Evolutionary conservation across 208 protist species (phyloP), one percentile per base, ranked within the genome.

Genomic region (Leptomonas pyrrhocoris): DNA sequence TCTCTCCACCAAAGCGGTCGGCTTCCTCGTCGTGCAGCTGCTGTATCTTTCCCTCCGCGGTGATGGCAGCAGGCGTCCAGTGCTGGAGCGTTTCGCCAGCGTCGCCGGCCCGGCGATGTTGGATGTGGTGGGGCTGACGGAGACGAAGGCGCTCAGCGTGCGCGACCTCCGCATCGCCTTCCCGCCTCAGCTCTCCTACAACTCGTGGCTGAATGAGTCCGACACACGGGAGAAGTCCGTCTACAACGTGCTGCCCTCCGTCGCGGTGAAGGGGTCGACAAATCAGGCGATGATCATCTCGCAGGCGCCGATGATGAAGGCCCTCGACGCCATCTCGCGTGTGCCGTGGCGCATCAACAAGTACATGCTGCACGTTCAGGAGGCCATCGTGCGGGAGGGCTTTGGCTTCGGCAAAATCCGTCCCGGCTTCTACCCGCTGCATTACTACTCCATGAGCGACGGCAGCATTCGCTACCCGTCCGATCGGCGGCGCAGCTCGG

Each of bases 311-410:
- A 95, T 97, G 88, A 94, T 97, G 89, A 85, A 89, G 65, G 93
- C 93, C 6, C 81, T 95, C 23, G 93, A 97, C 70, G 90, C 88
- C 48, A 94, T 97, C 73, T 95, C 89, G 6, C 86, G 89, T 25
- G 93, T 97, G 45, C 90, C 90, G 63, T 97, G 93, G 90, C 90
- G 93, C 57, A 95, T 97, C 56, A 94, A 93, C 83, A 92, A 93
- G 68, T 97, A 95, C 73, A 95, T 97, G 83, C 83, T 97, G 21
- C 93, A 97, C 74, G 93, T 97, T 48, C 90, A 97, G 73, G 93
- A 97, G 74, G 89, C 90, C 1, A 94, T 97, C 68, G 88, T 97
- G 65, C 86, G 85, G 18, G 93, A 97, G 71, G 93, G 93, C n/a
- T 97, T 91, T 57, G 93, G 90, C 25, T 95, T 97, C 63, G 90